Conservation (phyloP, 345 rosid genomes). For the Salix exigua region DNA sequence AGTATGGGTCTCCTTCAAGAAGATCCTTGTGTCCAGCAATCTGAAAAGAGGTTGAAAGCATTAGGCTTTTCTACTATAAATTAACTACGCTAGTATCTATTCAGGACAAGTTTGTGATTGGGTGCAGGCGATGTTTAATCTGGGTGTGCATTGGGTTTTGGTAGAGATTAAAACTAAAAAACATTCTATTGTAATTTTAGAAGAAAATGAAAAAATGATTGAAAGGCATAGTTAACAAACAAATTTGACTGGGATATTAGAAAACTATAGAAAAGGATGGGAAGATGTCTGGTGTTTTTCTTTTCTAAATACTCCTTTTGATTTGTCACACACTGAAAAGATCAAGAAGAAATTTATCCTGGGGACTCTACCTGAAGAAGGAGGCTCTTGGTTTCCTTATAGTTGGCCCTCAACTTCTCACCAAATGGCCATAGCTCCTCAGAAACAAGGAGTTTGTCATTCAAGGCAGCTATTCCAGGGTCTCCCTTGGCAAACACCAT, state of each 20-base stretch:
- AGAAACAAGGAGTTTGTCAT: slow-evolving; percentile 86
- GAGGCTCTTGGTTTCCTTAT: slow-evolving; percentile 77
- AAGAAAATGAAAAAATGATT: not conserved
- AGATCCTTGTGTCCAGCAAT: slow-evolving; percentile 93
- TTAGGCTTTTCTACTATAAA: slow-evolving; percentile 14
- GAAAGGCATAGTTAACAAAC: not conserved
- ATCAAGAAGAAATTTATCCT: not conserved
- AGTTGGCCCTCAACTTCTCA: slow-evolving; percentile 57
- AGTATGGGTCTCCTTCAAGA: slow-evolving; percentile 92
- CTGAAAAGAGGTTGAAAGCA: slow-evolving; percentile 27
- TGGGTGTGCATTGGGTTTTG: too few relatives aligned
- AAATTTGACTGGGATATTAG: not conserved
- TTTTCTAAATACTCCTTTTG: not conserved
- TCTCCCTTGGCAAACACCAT: slow-evolving; percentile 99
- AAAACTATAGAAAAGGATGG: not conserved
- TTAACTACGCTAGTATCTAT: not conserved
- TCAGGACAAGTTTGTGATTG: not conserved
- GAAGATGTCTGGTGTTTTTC: not conserved
- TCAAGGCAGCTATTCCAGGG: slow-evolving; percentile 83
- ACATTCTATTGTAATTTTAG: not conserved
- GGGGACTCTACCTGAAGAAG: slow-evolving; percentile 73
- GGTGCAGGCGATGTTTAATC: not conserved
- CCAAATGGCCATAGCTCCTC: slow-evolving; percentile 76
- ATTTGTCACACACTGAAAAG: not conserved
- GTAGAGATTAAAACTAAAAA: not conserved